These are phyloP conservation scores for Exutisphaerella laricina DNA, from an alignment of 2,329 filamentous ascomycete species.

Conservation along the genomic window DNA sequence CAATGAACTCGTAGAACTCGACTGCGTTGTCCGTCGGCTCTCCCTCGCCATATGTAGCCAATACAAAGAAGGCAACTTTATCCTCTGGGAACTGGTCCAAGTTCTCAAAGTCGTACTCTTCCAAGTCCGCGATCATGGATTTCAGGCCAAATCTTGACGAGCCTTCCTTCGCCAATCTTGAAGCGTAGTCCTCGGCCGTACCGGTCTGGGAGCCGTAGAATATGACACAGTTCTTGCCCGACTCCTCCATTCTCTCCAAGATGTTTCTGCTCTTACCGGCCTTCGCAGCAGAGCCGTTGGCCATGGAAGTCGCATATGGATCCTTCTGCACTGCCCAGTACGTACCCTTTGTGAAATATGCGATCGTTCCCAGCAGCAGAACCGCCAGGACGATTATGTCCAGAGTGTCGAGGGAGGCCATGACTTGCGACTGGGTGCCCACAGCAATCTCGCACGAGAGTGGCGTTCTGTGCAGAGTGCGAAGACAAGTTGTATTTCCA, in stretches of 20 bases:
- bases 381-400: conserved; percentile 86
- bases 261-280: conserved; percentile 85
- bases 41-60: conserved; percentile 96
- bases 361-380: conserved; percentile 78
- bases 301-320: conserved; percentile 73
- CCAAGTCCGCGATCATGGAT: conserved; percentile 96
- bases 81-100: conserved; percentile 82
- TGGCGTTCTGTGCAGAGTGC: background rate
- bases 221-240: conserved; percentile 92
- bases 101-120: conserved; percentile 96
- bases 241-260: conserved; percentile 91
- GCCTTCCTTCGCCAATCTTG: conserved; percentile 91
- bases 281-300: conserved; percentile 62
- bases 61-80: conserved; percentile 89
- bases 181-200: conserved; percentile 97
- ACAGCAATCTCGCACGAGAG: conserved; percentile 2
- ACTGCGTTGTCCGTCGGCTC: conserved; percentile 98
- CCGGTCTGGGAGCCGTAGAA: conserved; percentile 99
- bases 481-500: background rate
- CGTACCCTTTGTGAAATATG: conserved; percentile 97
- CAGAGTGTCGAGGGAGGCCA: conserved; percentile 95
- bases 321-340: conserved; percentile 87
- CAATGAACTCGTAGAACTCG: conserved; percentile 97
- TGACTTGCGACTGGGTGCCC: conserved; percentile 39
- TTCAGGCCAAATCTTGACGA: conserved; percentile 93